Evolutionary conservation across 2,329 filamentous ascomycete species (phyloP).

Genomic region (Nigrospora oryzae): DNA sequence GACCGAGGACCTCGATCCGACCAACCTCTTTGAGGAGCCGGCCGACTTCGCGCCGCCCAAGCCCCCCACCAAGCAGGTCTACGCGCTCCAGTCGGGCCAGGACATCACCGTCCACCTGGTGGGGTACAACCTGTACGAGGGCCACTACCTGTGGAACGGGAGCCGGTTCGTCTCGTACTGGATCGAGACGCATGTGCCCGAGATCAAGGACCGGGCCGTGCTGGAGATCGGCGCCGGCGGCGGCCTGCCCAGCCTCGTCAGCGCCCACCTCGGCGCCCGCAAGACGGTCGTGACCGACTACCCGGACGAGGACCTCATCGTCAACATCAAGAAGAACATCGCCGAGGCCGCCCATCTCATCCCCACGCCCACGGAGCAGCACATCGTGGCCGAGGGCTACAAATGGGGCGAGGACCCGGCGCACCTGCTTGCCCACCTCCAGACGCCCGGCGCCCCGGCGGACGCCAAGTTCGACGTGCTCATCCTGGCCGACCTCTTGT

Average conservation of each 20-base stretch:
- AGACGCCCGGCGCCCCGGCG: conserved; percentile 17
- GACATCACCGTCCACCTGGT: conserved; percentile 67
- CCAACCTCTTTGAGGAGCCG: conserved; percentile 69
- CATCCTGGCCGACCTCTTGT: conserved; percentile 81
- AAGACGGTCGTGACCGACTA: conserved; percentile 80
- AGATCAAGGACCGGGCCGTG: conserved; percentile 61
- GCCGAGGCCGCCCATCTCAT: conserved; percentile 37
- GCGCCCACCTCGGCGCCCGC: conserved; percentile 61
- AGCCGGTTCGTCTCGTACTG: conserved; percentile 69
- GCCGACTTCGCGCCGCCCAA: conserved; percentile 72
- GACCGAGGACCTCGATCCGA: conserved; percentile 27
- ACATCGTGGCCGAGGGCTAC: conserved; percentile 59
- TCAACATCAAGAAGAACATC: conserved; percentile 73
- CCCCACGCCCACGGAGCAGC: conserved; percentile 9
- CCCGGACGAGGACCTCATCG: conserved; percentile 74
- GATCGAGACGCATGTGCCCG: conserved; percentile 59
- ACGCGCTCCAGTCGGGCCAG: conserved; percentile 59
- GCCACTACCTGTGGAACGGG: conserved; percentile 87
- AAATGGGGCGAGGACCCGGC: conserved; percentile 69
- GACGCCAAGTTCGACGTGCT: conserved; percentile 62
- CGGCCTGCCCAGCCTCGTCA: conserved; percentile 74
- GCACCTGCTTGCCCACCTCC: conserved; percentile 50
- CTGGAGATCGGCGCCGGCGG: conserved; percentile 86
- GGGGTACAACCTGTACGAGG: conserved; percentile 82
- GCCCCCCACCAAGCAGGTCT: conserved; percentile 65